phyloP scores from a whole-genome alignment of 1,139 yeast genomes.

The Wickerhamomyces sp. region DNA sequence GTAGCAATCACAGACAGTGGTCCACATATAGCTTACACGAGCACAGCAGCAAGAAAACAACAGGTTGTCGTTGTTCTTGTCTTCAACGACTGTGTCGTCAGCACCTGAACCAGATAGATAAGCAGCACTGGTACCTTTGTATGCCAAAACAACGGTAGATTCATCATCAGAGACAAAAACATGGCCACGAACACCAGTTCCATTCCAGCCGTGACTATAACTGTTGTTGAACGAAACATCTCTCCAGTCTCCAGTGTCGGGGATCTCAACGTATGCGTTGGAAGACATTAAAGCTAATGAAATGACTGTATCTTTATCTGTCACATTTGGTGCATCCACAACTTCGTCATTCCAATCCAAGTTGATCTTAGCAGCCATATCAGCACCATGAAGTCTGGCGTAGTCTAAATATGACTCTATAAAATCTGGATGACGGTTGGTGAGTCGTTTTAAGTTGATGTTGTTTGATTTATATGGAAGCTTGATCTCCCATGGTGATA shows the following conservation, averaged over 20 bases:
- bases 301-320: conserved; percentile 68
- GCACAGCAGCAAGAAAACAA: conserved; percentile 97
- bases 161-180: conserved; percentile 67
- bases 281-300: conserved; percentile 83
- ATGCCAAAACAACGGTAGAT: conserved; percentile 68
- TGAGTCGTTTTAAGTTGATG: conserved; percentile 40
- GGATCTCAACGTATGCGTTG: conserved; percentile 82
- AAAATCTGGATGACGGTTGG: conserved; percentile 55
- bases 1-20: conserved; percentile 93
- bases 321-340: conserved; percentile 63
- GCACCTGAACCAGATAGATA: conserved; percentile 66
- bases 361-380: conserved; percentile 34
- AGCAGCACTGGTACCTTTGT: conserved; percentile 93
- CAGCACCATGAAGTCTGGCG: conserved; percentile 47
- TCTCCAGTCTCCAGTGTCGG: conserved; percentile 81
- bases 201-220: conserved; percentile 76
- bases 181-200: conserved; percentile 84
- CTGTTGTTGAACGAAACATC: conserved; percentile 62
- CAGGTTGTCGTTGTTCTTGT: conserved; percentile 81
- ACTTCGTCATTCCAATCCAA: conserved; percentile 49
- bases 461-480: conserved; percentile 25
- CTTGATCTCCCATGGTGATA: conserved; percentile 40
- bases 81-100: conserved; percentile 73
- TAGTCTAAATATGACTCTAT: conserved; percentile 62
- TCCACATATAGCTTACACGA: conserved; percentile 86